Conservation (phyloP, 2,329 filamentous ascomycete genomes). For the Cladophialophora chaetospira region DNA sequence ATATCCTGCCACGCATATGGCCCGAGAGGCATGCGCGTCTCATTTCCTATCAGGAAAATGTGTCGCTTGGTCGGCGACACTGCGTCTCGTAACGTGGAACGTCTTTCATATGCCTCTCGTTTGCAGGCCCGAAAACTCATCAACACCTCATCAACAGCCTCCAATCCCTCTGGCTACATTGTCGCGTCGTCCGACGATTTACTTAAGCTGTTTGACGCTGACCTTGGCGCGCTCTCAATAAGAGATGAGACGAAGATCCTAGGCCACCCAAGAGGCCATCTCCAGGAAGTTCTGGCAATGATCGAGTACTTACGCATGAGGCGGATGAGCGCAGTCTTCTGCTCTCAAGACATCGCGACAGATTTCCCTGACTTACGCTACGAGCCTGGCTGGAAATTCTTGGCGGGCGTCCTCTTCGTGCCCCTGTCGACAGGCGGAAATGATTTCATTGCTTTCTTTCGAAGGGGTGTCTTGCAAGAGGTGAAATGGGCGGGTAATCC, state of each 20-base stretch:
- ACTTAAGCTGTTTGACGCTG: slow-evolving; percentile 79
- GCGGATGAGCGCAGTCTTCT: slow-evolving; percentile 71
- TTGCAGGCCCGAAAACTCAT: slow-evolving; percentile 85
- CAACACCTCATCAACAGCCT: slow-evolving; percentile 77
- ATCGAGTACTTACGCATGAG: slow-evolving; percentile 81
- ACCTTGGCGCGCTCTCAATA: slow-evolving; percentile 83
- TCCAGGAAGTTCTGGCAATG: slow-evolving; percentile 81
- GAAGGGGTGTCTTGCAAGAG: slow-evolving; percentile 72
- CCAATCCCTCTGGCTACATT: slow-evolving; percentile 86
- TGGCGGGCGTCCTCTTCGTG: slow-evolving; percentile 80
- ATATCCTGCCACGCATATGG: slow-evolving; percentile 87
- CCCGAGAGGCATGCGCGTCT: slow-evolving; percentile 77
- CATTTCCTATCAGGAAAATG: slow-evolving; percentile 90
- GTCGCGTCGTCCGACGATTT: slow-evolving; percentile 86
- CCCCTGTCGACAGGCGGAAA: slow-evolving; percentile 73
- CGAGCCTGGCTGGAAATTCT: slow-evolving; percentile 72
- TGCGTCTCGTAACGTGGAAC: slow-evolving; percentile 82
- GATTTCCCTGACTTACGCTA: slow-evolving; percentile 85
- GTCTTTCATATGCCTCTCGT: slow-evolving; percentile 80
- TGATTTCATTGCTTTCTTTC: slow-evolving; percentile 91
- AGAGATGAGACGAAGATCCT: slow-evolving; percentile 86
- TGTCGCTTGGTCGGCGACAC: slow-evolving; percentile 84
- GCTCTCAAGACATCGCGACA: slow-evolving; percentile 71
- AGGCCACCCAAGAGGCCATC: slow-evolving; percentile 67
- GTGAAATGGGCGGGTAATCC: slow-evolving; percentile 87